Evolutionary conservation across 148 eudicot genomes (phyloP).

Genomic region (Agrostemma githago): DNA sequence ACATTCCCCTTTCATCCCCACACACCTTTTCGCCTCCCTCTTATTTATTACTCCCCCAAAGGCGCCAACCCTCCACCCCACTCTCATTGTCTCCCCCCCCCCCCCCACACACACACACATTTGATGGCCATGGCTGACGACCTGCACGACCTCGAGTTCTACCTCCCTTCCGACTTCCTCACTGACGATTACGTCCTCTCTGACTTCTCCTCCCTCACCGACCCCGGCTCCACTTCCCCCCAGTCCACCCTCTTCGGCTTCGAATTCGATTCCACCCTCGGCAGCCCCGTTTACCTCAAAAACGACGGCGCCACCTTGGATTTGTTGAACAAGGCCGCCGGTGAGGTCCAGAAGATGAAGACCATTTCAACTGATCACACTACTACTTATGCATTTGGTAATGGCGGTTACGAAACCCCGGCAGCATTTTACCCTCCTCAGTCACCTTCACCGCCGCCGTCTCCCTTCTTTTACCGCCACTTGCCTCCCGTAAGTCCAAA

Average conservation of each 20-base stretch:
- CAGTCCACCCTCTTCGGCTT: constrained; percentile 49
- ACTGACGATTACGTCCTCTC: constrained; percentile 60
- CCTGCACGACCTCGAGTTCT: constrained; percentile 53
- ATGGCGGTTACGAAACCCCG: constrained; percentile 11
- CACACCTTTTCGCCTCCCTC: too few species aligned
- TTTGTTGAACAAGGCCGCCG: constrained; percentile 51
- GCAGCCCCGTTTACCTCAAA: constrained; percentile 10
- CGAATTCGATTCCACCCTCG: constrained; percentile 26
- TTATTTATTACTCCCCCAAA: too few species aligned
- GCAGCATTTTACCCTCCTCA: constrained; percentile 10
- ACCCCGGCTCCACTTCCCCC: constrained; percentile 56
- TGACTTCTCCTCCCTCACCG: constrained; percentile 31
- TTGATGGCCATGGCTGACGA: constrained; percentile 35
- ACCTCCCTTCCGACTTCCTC: constrained; percentile 65
- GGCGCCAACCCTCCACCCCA: background rate
- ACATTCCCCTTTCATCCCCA: too few species aligned
- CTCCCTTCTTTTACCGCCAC: background rate
- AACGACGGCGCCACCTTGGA: constrained; percentile 32
- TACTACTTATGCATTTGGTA: constrained; percentile 18
- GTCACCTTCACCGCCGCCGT: constrained; percentile 17
- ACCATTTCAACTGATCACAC: constrained; percentile 16
- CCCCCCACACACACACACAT: background rate
- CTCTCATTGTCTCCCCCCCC: background rate
- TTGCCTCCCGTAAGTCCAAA: too few species aligned
- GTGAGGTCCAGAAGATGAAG: constrained; percentile 51